Conservation (phyloP, 179 eudicot genomes). For the Beta macrorhiza region DNA sequence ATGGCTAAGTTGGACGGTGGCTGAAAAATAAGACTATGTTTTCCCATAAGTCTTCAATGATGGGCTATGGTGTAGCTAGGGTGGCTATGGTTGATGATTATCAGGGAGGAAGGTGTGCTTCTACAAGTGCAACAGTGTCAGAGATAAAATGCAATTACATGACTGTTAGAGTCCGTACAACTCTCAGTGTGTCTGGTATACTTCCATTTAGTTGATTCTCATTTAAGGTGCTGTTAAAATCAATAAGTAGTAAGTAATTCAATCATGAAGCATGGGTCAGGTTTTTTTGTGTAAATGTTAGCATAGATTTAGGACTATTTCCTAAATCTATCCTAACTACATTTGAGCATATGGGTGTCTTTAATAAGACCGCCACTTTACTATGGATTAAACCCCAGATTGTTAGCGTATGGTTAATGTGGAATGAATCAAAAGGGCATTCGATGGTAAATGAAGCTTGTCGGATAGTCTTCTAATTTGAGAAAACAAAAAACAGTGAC, state of each 20-base stretch:
- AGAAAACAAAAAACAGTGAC: not conserved
- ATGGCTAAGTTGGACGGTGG: too few species aligned
- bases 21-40: too few species aligned
- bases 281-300: not conserved
- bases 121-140: not conserved
- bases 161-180: constrained; percentile 47
- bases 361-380: not conserved
- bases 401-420: not conserved
- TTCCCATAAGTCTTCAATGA: too few species aligned
- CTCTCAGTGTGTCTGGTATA: constrained; percentile 52
- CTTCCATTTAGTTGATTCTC: constrained; percentile 52
- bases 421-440: not conserved
- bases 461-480: not conserved
- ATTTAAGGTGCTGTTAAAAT: constrained; percentile 53
- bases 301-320: too few species aligned
- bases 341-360: not conserved
- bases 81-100: too few species aligned
- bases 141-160: constrained; percentile 54
- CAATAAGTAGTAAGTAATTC: not conserved
- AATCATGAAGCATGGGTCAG: not conserved
- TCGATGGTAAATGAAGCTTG: not conserved
- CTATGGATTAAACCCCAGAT: not conserved
- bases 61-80: too few species aligned
- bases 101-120: too few species aligned
- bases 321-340: not conserved